These are phyloP conservation scores for Durio zibethinus DNA, from an alignment of 345 rosid species.

Conservation along the genomic window DNA sequence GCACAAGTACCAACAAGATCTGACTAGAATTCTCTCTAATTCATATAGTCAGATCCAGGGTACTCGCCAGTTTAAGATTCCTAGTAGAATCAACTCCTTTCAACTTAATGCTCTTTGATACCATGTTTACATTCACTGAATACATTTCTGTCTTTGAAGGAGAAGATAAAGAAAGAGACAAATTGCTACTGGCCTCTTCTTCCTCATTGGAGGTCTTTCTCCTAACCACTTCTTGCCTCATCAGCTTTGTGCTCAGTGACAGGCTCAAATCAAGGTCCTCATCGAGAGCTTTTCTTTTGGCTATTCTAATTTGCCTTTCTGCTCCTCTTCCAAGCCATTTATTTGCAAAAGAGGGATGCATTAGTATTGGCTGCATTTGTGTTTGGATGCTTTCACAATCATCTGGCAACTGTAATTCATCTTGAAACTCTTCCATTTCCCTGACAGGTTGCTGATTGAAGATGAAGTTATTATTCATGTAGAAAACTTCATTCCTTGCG, in stretches of 20 bases:
- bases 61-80: slow-evolving; percentile 30
- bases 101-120: not conserved
- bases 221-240: not conserved
- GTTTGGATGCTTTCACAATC: not conserved
- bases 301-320: slow-evolving; percentile 10
- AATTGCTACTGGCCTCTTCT: slow-evolving; percentile 9
- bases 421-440: slow-evolving; percentile 3
- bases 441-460: slow-evolving; percentile 5
- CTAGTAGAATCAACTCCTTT: slow-evolving; percentile 8
- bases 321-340: slow-evolving; percentile 2
- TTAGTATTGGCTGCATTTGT: not conserved
- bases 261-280: slow-evolving; percentile 35
- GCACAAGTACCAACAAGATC: slow-evolving; percentile 49
- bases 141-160: slow-evolving; percentile 8
- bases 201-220: slow-evolving; percentile 11
- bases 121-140: not conserved
- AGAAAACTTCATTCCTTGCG: slow-evolving; percentile 20
- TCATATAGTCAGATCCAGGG: slow-evolving; percentile 44
- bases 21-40: slow-evolving; percentile 35
- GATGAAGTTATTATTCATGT: not conserved
- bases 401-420: not conserved
- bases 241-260: slow-evolving; percentile 27
- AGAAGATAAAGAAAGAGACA: slow-evolving; percentile 33
- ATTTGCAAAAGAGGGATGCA: not conserved
- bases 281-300: slow-evolving; percentile 21